Base-by-base conservation (phyloP, 1,139 yeast species). In the Zhuliangozyma parablackwelliae region DNA sequence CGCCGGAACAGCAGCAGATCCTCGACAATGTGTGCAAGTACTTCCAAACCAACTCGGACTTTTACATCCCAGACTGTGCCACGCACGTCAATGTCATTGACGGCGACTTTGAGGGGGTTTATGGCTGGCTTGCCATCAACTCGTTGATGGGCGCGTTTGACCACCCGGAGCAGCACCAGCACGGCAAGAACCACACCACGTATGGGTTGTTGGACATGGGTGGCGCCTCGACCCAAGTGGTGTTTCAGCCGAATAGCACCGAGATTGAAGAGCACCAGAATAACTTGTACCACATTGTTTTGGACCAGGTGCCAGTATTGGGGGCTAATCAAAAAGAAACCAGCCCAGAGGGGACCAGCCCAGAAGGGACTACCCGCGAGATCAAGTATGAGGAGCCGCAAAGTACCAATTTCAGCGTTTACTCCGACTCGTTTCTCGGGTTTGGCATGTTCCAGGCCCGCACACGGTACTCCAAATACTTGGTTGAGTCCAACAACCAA, bases 151-250 rank as follows among this genome's bases (percentile, higher is more conserved):
- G 82, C 1, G 63, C 80, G 0, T 65, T 82, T 32, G 80, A 79
- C 41, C 41, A 54, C 26, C 80, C 82, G 0, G 55, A 51, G 6
- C 39, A 48, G n/a, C 80, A 75, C 43, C 60, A 66, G 30, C 79
- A 74, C 46, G 78, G 79, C 2, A 68, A 71, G 37, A 64, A 66
- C 38, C 81, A 76, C 43, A 63, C 73, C 21, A 79, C 94, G 0
- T 83, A 77, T 49, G 95, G 95, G 2, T 67, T 86, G 28, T 57
- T 87, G 42, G 95, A 86, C 47, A 82, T 87, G 89, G 95, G 95
- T 4, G 95, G 95, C 0, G 94, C 94, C 0, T 82, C 92, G 2
- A 82, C 95, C 1, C 95, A 87, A 53, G 78, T 87, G 28, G 86
- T 88, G 1, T 86, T 84, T 54, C 84, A 78, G 46, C 94, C 95